phyloP scores from a whole-genome alignment of 2,329 filamentous ascomycete species.

The Cadophora luteo-olivacea region DNA sequence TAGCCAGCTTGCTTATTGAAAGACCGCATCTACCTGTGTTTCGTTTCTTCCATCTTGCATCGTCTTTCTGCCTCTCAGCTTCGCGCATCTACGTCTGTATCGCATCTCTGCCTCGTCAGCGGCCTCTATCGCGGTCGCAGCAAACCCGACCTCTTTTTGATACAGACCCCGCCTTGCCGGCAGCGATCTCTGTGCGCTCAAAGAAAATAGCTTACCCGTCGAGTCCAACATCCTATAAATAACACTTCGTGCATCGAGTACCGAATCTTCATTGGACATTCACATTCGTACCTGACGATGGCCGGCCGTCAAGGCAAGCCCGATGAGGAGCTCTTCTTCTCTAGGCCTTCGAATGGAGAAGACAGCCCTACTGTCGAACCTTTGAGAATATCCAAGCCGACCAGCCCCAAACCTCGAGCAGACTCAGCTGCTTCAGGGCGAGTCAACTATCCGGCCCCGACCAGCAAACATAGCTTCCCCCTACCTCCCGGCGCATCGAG shows the following conservation, averaged over 20 bases:
- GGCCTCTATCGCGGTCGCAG: slow-evolving; percentile 38
- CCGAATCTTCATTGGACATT: slow-evolving; percentile 36
- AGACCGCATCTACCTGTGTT: slow-evolving; percentile 29
- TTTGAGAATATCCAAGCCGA: slow-evolving; percentile 82
- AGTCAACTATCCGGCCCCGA: slow-evolving; percentile 58
- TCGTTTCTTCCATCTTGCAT: slow-evolving; percentile 32
- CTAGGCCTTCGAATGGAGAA: slow-evolving; percentile 50
- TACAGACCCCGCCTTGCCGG: slow-evolving; percentile 34
- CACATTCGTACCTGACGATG: slow-evolving; percentile 40
- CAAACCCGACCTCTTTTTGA: slow-evolving; percentile 27
- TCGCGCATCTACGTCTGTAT: slow-evolving; percentile 23
- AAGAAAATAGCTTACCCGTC: slow-evolving; percentile 37
- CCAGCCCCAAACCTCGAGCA: slow-evolving; percentile 62
- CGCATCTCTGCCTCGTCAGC: slow-evolving; percentile 25
- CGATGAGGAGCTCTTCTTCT: slow-evolving; percentile 84
- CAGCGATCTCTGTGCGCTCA: slow-evolving; percentile 40
- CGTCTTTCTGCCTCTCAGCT: slow-evolving; percentile 30
- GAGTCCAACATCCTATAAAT: slow-evolving; percentile 39
- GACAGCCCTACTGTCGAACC: slow-evolving; percentile 85
- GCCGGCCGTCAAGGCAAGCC: slow-evolving; percentile 63
- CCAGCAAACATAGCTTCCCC: slow-evolving; percentile 64
- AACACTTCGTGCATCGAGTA: slow-evolving; percentile 41
- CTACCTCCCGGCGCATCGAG: slow-evolving; percentile 73
- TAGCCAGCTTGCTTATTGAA: slow-evolving; percentile 29
- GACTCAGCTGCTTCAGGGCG: slow-evolving; percentile 44